Base-by-base conservation (phyloP, 352 stramenopile species). In the Pythium inflatum region DNA sequence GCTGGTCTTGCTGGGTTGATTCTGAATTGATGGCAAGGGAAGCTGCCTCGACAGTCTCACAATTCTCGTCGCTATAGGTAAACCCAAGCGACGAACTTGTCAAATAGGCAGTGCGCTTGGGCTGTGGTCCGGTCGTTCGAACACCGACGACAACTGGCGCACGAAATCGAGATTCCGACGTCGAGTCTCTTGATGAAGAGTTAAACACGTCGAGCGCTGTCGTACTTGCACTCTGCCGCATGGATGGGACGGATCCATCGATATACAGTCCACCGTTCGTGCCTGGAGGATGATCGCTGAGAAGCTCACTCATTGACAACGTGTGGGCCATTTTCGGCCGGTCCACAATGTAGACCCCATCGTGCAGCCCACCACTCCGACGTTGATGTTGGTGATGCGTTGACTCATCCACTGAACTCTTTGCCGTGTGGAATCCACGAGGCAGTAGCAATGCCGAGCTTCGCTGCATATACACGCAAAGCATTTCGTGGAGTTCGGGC, bases 401-500 rank as follows among this genome's bases (percentile, higher is more conserved):
- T 2, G 22, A 41, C 7, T 68, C 79, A 25, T 90, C 77, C 11
- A 85, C 59, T 12, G 80, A 85, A 55, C 80, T 90, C 53, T 76
- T 82, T 0, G 75, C 78, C 5, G 80, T 66, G n/a, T 83, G 70
- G n/a, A 91, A 77, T 0, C 83, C 83, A 28, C 76, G 78, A 13
- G 85, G 85, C 5, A 91, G 59, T 34, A 93, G 31, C 41, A 91
- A 64, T 6, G 75, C 77, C 24, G 82, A 87, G 11, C 82, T 87
- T n/a, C 74, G 62, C 25, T 82, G 57, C 85, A 91, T 93, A 57
- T 88, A 93, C 1, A 71, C 78, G 22, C 68, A 63, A 5, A 92
- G 25, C 48, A 85, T 75, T 14, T 75, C 72, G 12, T 69, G 75
- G 2, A 93, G 58, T 25, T 87, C 74, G 11, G 68, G 51, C 1